These are phyloP conservation scores for Colletotrichum orbiculare DNA, from an alignment of 2,329 filamentous ascomycete genomes.

Conservation along the genomic window DNA sequence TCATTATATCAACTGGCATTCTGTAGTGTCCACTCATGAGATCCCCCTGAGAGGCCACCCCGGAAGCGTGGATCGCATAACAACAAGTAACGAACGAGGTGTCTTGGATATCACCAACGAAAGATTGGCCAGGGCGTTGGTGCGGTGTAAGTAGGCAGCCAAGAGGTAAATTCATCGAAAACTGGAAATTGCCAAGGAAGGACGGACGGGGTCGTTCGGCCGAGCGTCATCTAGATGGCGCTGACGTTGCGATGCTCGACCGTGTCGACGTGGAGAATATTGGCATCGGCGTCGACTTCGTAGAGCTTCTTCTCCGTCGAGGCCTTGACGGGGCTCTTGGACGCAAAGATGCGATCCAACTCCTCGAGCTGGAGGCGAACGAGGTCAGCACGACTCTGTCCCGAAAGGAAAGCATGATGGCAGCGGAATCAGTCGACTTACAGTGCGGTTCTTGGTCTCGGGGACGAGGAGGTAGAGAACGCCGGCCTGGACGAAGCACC, in stretches of 20 bases:
- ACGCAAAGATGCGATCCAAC: constrained; percentile 30
- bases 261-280: constrained; percentile 18
- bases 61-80: too few relatives aligned
- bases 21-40: too few relatives aligned
- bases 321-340: constrained; percentile 31
- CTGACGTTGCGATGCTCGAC: not conserved
- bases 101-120: too few relatives aligned
- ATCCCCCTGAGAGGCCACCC: too few relatives aligned
- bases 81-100: too few relatives aligned
- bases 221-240: not conserved
- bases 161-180: too few relatives aligned
- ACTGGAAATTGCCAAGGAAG: too few relatives aligned
- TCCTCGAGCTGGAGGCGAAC: constrained; percentile 21
- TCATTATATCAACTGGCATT: too few relatives aligned
- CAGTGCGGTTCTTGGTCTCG: constrained; percentile 60
- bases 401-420: not conserved
- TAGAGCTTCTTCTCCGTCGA: constrained; percentile 32
- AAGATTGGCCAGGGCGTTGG: too few relatives aligned
- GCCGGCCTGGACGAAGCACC: constrained; percentile 52
- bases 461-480: constrained; percentile 63
- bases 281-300: constrained; percentile 22
- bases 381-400: not conserved
- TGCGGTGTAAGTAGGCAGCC: too few relatives aligned
- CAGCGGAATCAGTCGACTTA: constrained; percentile 30
- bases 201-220: too few relatives aligned